Percentiles rank a stretch among this genome's conserved stretches.
Evolutionary conservation across 2,329 filamentous ascomycete species (phyloP).

Genomic region (Xylariaceae sp.): DNA sequence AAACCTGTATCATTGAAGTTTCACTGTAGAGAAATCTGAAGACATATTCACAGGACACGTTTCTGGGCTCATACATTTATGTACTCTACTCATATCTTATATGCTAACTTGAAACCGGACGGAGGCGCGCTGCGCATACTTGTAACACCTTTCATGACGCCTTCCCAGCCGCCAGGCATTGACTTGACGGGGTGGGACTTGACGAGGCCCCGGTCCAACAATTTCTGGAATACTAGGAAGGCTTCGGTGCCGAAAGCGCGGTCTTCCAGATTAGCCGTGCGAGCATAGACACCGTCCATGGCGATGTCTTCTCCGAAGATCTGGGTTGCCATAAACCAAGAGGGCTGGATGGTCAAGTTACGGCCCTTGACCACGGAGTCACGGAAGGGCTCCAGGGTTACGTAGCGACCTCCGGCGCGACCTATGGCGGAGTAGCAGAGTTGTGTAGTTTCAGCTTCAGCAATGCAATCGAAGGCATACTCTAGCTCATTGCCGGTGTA

Average conservation of each 20-base stretch:
- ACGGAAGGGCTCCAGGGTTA: conserved; percentile 32
- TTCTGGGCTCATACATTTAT: neutral
- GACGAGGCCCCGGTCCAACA: conserved; percentile 13
- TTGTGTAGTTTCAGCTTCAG: conserved; percentile 29
- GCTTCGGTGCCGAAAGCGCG: conserved; percentile 1
- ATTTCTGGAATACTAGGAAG: conserved; percentile 9
- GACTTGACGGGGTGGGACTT: conserved; percentile 12
- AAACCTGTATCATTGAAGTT: no score
- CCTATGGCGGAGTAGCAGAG: conserved; percentile 38
- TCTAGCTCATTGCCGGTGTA: conserved; percentile 36
- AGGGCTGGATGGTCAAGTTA: conserved; percentile 13
- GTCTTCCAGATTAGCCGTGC: conserved; percentile 3
- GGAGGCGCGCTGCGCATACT: conserved; percentile 8
- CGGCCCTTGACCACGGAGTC: conserved; percentile 15
- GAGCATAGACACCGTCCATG: conserved; percentile 4
- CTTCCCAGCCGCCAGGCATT: conserved; percentile 17
- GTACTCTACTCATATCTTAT: conserved; percentile 19
- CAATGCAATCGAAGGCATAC: conserved; percentile 42
- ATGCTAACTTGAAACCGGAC: conserved; percentile 12
- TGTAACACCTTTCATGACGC: conserved; percentile 12
- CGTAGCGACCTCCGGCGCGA: conserved; percentile 36
- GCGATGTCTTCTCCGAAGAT: conserved; percentile 12
- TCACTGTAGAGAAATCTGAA: neutral
- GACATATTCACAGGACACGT: neutral
- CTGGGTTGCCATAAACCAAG: conserved; percentile 12